phyloP scores from a whole-genome alignment of 306 rosid genomes.

The Lithocarpus polystachyus region DNA sequence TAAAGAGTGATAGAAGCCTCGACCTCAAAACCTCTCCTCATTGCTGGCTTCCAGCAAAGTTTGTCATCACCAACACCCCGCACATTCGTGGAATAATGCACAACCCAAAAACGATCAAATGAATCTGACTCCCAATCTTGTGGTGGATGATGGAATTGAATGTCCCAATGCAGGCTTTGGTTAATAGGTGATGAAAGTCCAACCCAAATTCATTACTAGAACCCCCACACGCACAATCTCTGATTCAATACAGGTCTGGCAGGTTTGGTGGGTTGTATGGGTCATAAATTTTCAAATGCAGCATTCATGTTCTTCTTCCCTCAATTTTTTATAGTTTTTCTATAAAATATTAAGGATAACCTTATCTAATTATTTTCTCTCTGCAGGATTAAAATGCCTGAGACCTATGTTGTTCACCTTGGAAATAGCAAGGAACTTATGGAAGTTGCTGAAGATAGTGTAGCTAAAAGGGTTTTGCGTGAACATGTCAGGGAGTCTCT shows the following conservation, averaged over 20 bases:
- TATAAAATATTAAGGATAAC: neutral
- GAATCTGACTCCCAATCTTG: too few relatives aligned
- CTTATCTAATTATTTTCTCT: neutral
- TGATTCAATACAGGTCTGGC: neutral
- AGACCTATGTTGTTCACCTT: constrained; percentile 88
- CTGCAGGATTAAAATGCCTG: constrained; percentile 79
- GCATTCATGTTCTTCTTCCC: neutral
- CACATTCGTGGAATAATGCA: too few relatives aligned
- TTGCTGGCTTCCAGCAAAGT: too few relatives aligned
- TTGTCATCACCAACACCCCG: too few relatives aligned
- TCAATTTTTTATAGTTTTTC: neutral
- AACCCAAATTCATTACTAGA: neutral
- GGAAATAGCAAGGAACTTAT: constrained; percentile 98
- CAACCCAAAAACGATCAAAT: too few relatives aligned
- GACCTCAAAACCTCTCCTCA: too few relatives aligned
- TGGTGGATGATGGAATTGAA: too few relatives aligned
- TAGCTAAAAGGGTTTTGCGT: constrained; percentile 84
- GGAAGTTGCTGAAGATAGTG: constrained; percentile 91
- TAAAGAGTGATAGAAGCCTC: too few relatives aligned
- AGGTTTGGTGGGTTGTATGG: neutral
- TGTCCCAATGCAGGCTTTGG: too few relatives aligned
- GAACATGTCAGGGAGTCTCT: constrained; percentile 91
- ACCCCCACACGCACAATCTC: neutral
- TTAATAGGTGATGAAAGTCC: too few relatives aligned
- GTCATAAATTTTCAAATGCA: neutral